phyloP scores from a whole-genome alignment of 202 grass and related monocot genomes.

The Eragrostis tef region DNA sequence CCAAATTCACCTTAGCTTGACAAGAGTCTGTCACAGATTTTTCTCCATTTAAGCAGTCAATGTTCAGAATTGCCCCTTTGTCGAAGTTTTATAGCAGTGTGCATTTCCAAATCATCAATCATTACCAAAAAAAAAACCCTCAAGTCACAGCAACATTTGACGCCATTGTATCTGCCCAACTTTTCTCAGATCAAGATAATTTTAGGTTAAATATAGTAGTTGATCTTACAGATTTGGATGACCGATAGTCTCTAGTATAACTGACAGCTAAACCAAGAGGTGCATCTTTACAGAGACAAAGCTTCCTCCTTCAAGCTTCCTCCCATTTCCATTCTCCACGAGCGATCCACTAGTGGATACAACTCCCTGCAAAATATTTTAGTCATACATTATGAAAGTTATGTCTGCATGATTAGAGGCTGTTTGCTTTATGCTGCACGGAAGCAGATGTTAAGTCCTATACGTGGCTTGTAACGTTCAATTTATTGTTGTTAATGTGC shows the following conservation, averaged over 20 bases:
- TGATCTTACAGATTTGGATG: neutral
- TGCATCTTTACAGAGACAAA: slow-evolving; percentile 50
- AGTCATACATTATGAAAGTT: slow-evolving; percentile 30
- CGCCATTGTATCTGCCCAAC: neutral
- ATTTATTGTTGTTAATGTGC: neutral
- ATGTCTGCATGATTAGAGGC: neutral
- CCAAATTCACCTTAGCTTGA: neutral
- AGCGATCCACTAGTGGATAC: slow-evolving; percentile 72
- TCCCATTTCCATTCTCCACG: slow-evolving; percentile 86
- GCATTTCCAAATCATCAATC: neutral
- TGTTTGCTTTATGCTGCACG: slow-evolving; percentile 7
- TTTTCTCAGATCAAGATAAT: neutral
- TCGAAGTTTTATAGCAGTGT: neutral
- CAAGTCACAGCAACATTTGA: neutral
- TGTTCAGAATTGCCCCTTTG: neutral
- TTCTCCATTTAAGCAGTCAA: neutral
- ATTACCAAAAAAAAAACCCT: slow-evolving; percentile 19
- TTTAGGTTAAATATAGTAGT: neutral
- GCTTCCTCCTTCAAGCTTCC: slow-evolving; percentile 71
- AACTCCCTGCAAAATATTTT: slow-evolving; percentile 65
- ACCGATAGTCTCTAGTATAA: neutral
- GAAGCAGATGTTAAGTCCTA: too few relatives aligned
- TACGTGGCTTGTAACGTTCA: neutral
- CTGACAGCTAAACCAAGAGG: neutral
- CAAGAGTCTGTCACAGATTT: slow-evolving; percentile 10